Evolutionary conservation across 805 yeast species (phyloP).

Genomic region (Candida montana): DNA sequence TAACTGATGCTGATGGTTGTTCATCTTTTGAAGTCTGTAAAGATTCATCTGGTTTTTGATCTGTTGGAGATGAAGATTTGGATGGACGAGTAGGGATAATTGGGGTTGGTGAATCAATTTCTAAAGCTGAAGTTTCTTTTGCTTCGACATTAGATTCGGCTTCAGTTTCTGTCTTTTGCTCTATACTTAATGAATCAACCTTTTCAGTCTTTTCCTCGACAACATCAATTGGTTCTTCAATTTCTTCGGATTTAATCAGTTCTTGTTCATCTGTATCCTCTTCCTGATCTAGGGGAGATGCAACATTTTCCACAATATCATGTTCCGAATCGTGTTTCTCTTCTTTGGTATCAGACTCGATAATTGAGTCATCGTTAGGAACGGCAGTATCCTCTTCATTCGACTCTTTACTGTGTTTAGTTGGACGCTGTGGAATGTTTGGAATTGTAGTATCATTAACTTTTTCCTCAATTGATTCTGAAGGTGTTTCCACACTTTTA

Average conservation of each 20-base stretch:
- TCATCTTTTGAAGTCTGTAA: not conserved
- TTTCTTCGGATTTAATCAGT: not conserved
- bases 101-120: conserved; percentile 1
- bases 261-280: not conserved
- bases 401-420: not conserved
- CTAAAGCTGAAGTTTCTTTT: not conserved
- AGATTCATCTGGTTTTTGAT: not conserved
- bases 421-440: conserved; percentile 11
- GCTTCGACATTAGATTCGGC: not conserved
- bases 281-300: not conserved
- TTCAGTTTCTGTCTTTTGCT: not conserved
- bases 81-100: conserved; percentile 2
- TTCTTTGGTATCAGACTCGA: not conserved
- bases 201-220: not conserved
- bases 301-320: not conserved
- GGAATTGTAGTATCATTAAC: conserved; percentile 8
- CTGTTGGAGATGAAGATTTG: not conserved
- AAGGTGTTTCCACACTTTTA: not conserved
- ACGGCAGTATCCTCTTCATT: not conserved
- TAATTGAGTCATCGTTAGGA: not conserved
- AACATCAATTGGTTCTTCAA: not conserved
- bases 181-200: too few relatives aligned
- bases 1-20: not conserved
- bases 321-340: not conserved
- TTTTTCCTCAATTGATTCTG: not conserved